These are phyloP conservation scores for Solanum aculeatissimum DNA, from an alignment of 305 asterid species.

Conservation along the genomic window DNA sequence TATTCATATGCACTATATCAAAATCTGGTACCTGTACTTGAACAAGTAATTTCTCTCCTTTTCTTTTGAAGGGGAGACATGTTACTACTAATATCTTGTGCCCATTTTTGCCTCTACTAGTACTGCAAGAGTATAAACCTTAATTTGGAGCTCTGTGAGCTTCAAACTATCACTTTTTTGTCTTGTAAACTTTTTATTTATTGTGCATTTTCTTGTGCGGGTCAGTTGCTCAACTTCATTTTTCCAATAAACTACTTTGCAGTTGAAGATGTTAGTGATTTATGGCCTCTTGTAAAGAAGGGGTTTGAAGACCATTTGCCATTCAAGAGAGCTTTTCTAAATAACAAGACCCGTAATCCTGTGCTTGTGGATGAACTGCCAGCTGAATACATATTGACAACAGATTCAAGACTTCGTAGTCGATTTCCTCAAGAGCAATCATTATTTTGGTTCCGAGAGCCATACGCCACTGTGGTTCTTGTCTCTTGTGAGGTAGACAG, in stretches of 20 bases:
- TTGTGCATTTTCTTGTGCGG: neutral
- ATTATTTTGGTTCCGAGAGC: constrained; percentile 94
- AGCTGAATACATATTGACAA: constrained; percentile 84
- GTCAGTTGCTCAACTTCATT: neutral
- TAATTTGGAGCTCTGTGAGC: neutral
- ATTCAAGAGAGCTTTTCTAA: constrained; percentile 53
- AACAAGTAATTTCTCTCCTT: neutral
- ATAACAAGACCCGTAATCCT: constrained; percentile 91
- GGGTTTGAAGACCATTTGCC: constrained; percentile 87
- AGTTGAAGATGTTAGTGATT: constrained; percentile 98
- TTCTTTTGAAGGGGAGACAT: neutral
- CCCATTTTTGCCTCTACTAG: neutral
- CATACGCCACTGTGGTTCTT: constrained; percentile 84
- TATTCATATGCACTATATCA: neutral
- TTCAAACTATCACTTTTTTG: neutral
- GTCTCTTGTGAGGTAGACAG: constrained; percentile 83
- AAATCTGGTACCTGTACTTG: neutral
- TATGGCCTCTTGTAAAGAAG: constrained; percentile 80
- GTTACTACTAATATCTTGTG: neutral
- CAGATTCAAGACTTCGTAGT: constrained; percentile 95
- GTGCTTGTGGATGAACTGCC: constrained; percentile 78
- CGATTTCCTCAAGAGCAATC: constrained; percentile 91
- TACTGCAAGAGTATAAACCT: neutral
- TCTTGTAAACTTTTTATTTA: neutral
- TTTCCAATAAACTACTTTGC: constrained; percentile 10